A percentile compares a stretch with the other conserved stretches of the same genome.
Evolutionary conservation across 805 yeast species (phyloP).

Genomic region (Blastobotrys peoriensis): DNA sequence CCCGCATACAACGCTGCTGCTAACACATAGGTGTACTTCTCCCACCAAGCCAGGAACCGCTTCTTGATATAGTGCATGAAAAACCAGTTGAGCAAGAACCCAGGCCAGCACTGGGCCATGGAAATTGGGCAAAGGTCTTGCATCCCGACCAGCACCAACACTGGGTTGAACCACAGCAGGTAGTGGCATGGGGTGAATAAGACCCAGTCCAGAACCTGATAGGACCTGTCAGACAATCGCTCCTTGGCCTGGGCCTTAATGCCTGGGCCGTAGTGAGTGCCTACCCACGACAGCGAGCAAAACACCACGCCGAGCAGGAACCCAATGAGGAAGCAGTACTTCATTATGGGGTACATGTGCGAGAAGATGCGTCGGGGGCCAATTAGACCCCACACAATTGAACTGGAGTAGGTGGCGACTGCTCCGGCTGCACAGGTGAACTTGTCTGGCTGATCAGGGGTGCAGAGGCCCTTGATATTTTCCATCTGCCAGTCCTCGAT

Average conservation of each 20-base stretch:
- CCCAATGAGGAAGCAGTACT: constrained; percentile 44
- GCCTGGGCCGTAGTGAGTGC: not conserved
- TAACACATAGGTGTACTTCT: constrained; percentile 45
- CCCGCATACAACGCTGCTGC: constrained; percentile 46
- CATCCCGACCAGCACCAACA: constrained; percentile 43
- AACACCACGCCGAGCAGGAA: constrained; percentile 22
- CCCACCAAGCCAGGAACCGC: constrained; percentile 46
- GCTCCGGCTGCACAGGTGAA: constrained; percentile 34
- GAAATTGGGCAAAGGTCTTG: constrained; percentile 25
- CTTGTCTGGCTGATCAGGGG: constrained; percentile 24
- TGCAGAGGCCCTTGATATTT: constrained; percentile 27
- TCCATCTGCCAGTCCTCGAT: constrained; percentile 30
- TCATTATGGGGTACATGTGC: constrained; percentile 37
- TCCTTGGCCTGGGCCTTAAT: not conserved
- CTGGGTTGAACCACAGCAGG: constrained; percentile 3
- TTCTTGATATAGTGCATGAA: constrained; percentile 26
- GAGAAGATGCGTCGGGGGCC: constrained; percentile 41
- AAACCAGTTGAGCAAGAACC: not conserved
- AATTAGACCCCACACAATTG: constrained; percentile 39
- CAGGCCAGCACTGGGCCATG: not conserved
- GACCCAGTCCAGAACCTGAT: not conserved
- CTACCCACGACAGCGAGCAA: constrained; percentile 3
- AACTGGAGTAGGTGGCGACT: constrained; percentile 43
- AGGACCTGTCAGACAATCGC: not conserved
- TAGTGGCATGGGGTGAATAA: not conserved